Conservation (phyloP, 805 yeast species). For the Cyberlindnera xylosilytica region DNA sequence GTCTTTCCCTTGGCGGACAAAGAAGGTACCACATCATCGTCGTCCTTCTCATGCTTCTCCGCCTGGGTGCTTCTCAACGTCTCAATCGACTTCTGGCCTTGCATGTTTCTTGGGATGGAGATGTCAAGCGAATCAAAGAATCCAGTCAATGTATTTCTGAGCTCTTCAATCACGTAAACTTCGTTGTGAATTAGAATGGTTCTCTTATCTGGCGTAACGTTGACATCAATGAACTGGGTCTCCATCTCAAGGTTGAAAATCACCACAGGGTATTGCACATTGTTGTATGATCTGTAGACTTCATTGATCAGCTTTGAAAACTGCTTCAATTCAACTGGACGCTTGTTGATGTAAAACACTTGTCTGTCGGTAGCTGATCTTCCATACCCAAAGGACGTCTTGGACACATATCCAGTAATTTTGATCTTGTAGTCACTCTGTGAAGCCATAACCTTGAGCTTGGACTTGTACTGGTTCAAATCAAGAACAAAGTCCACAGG, state of each 20-base stretch:
- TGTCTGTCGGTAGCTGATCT: conserved; percentile 74
- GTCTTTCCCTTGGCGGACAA: conserved; percentile 5
- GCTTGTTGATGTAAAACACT: conserved; percentile 61
- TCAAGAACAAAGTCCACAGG: conserved; percentile 43
- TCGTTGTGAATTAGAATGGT: conserved; percentile 69
- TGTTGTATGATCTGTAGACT: conserved; percentile 66
- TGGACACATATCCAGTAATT: conserved; percentile 66
- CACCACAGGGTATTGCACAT: conserved; percentile 69
- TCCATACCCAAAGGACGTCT: conserved; percentile 76
- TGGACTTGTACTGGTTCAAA: conserved; percentile 28
- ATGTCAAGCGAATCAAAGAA: conserved; percentile 42
- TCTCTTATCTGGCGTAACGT: conserved; percentile 90
- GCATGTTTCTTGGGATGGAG: conserved; percentile 28
- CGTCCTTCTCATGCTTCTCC: conserved; percentile 8
- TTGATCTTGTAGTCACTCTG: conserved; percentile 32
- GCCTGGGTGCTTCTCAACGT: background rate
- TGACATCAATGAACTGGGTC: conserved; percentile 64
- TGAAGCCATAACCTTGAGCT: conserved; percentile 10
- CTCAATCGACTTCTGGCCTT: conserved; percentile 9
- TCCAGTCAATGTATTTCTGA: conserved; percentile 47
- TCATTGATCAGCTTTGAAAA: conserved; percentile 65
- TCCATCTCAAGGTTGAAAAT: conserved; percentile 57
- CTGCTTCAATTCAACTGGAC: conserved; percentile 66
- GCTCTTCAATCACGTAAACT: conserved; percentile 46
- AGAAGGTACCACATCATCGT: conserved; percentile 1